phyloP scores from a whole-genome alignment of 371 early-diverging fungal genomes.

The Phascolomyces articulosus region DNA sequence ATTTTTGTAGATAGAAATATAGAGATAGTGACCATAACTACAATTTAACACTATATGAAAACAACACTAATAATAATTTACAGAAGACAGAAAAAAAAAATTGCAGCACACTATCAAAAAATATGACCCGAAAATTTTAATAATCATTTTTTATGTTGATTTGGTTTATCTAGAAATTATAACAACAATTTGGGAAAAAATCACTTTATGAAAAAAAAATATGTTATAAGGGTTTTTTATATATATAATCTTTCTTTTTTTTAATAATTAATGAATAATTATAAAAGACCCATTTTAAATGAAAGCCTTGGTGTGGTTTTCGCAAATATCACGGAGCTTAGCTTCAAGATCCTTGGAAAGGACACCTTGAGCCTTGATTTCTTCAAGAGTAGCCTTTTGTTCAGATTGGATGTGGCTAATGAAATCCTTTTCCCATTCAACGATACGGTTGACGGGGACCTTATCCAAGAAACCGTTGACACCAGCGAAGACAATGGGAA shows the following conservation, averaged over 20 bases:
- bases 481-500: constrained; percentile 90
- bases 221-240: background rate
- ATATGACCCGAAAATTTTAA: too few relatives aligned
- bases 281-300: constrained; percentile 37
- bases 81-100: too few relatives aligned
- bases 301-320: constrained; percentile 87
- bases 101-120: too few relatives aligned
- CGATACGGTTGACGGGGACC: constrained; percentile 86
- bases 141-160: too few relatives aligned
- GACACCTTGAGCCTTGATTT: constrained; percentile 85
- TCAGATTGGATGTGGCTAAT: constrained; percentile 84
- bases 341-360: constrained; percentile 73
- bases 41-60: too few relatives aligned
- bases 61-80: too few relatives aligned
- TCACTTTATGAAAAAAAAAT: too few relatives aligned
- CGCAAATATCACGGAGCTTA: constrained; percentile 83
- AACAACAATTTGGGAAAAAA: too few relatives aligned
- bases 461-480: constrained; percentile 98
- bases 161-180: too few relatives aligned
- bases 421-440: constrained; percentile 90
- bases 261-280: background rate
- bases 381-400: constrained; percentile 83
- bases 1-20: too few relatives aligned
- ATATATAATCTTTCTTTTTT: background rate
- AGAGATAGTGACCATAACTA: too few relatives aligned